phyloP scores from a whole-genome alignment of 2,329 filamentous ascomycete species.

The Cytospora chrysosperma region DNA sequence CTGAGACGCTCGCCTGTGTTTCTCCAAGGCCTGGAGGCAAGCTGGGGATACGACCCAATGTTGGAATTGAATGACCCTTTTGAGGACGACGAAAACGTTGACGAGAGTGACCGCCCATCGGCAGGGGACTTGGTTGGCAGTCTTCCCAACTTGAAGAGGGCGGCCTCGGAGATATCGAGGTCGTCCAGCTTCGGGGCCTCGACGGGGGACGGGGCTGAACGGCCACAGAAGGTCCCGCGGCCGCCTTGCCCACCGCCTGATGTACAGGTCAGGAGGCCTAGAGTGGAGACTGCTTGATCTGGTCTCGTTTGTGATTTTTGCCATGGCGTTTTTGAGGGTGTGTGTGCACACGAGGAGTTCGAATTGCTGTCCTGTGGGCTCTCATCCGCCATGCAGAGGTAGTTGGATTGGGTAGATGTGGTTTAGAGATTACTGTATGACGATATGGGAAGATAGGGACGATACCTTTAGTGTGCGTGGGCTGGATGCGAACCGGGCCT shows the following conservation, averaged over 20 bases:
- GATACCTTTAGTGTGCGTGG: not conserved
- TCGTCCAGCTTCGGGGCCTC: slow-evolving; percentile 46
- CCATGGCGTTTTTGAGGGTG: not conserved
- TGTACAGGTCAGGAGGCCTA: slow-evolving; percentile 39
- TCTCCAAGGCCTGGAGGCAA: slow-evolving; percentile 52
- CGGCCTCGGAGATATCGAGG: slow-evolving; percentile 52
- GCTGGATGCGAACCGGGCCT: not conserved
- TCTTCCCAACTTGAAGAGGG: slow-evolving; percentile 47
- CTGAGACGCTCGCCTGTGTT: slow-evolving; percentile 48
- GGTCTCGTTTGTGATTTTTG: not conserved
- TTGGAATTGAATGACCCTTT: slow-evolving; percentile 45
- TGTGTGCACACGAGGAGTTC: slow-evolving; percentile 3
- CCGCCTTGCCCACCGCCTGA: slow-evolving; percentile 39
- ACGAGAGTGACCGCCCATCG: slow-evolving; percentile 41
- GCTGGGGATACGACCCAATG: slow-evolving; percentile 52
- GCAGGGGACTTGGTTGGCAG: slow-evolving; percentile 47
- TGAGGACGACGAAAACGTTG: slow-evolving; percentile 35
- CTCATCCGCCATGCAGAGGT: not conserved
- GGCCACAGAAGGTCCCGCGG: slow-evolving; percentile 36
- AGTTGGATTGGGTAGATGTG: not conserved
- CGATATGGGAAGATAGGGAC: not conserved
- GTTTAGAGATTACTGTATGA: not conserved
- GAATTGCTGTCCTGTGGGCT: not conserved
- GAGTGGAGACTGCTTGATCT: slow-evolving; percentile 35
- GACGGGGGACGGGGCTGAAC: slow-evolving; percentile 30